Base-by-base conservation (phyloP, 2,329 filamentous ascomycete species). In the Xylariales sp. region DNA sequence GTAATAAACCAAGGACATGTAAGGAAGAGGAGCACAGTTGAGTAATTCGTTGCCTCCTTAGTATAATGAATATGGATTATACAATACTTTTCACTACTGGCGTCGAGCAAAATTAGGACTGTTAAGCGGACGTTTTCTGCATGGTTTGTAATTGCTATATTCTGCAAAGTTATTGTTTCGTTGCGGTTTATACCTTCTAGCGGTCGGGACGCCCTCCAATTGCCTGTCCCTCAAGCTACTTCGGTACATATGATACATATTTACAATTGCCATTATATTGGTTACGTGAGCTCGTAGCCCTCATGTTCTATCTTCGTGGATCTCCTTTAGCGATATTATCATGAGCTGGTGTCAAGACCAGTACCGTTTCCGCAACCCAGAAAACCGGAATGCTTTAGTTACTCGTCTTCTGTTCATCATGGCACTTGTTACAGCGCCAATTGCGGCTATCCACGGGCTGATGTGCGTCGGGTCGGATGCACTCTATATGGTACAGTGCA, bases 401-500 rank as follows among this genome's bases (percentile, higher is more conserved):
- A 18, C 30, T 57, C 3, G 52, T 14, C 52, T 58, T 65, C 28
- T 69, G 67, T 49, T 68, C 34, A 32, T 64, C 59, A 39, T 63
- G 69, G 64, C 84, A 86, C 23, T 75, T 66, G 69, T 84, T 84
- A 72, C 84, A 86, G 39, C 78, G 76, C 84, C 84, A 85, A 34
- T 76, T 77, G 49, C 75, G 78, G 50, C 72, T 71, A 3, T 75
- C 75, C 9, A 83, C 75, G 1, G 83, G 74, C 55, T 80, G 78
- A 18, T 77, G 74, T 6, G 81, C 78, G 4, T 77, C 72, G 3
- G 76, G 68, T 36, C 75, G 74, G 41, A 85, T 80, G 71, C 86
- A 88, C 54, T 80, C 77, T 36, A 78, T 79, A 71, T 88, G 86
- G 64, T 86, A 87, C 0, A 86, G 72, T 2, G 84, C 81, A 64